Evolutionary conservation across 129 eudicot genomes (phyloP), one percentile per base, ranked within the genome.

Genomic region (Chrysanthemum makinoi): DNA sequence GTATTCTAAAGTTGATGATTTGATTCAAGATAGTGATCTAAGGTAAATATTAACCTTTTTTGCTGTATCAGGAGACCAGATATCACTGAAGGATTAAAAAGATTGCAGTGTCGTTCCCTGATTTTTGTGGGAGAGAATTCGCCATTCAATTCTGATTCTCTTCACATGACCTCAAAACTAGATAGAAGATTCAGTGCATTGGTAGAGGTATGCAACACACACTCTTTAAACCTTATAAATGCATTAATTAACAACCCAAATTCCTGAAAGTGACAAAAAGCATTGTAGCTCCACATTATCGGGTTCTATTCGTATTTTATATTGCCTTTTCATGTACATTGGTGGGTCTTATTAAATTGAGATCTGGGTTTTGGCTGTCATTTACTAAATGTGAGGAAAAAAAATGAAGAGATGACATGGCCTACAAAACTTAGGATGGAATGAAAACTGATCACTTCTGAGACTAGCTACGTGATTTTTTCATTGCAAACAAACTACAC

Each of bases 121-220:
- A 89, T 92, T 54, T 83, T 86, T 69, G 95, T 92, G 53, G 98
- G 98, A 9, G 98, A 92, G 78, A 78, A 89, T 62, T 92, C 98
- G 48, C 88, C 95, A 18, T 92, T 92, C 84, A 91, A 86, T 69
- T 73, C 76, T 1, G 96, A 89, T 35, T 87, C 98, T 39, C 91
- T 92, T 52, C 95, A 89, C 83, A 92, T 92, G 95, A 87, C 92
- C 6, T 87, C 98, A 68, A 92, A 92, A 76, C 95, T 92, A 70
- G 98, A 92, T 73, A 87, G 91, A 76, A 85, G 98, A 87, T 89
- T 77, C 81, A 92, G 88, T 57, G 98, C 95, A 52, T 83, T 92
- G 74, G 98, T 92, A 58, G 98, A 92, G 98, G 98, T 92, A 86
- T 24, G 70, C 55, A 19, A 14, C 57, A 52, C 46, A 39, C 22